Evolutionary conservation across 371 early-diverging fungal genomes (phyloP), one percentile per base, ranked within the genome.

Genomic region (Mortierella sp.): DNA sequence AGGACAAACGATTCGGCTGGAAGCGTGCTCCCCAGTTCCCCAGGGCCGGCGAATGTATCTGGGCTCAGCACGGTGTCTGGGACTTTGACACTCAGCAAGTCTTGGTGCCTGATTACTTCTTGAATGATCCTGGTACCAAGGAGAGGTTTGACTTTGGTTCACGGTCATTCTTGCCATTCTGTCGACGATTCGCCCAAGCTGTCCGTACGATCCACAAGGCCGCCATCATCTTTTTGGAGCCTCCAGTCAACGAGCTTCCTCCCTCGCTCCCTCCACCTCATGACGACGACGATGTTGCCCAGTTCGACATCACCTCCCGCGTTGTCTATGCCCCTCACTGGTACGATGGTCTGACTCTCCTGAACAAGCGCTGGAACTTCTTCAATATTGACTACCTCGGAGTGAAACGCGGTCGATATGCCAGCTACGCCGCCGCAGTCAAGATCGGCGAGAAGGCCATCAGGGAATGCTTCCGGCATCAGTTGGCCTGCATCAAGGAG

Each of bases 301-400:
- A 85, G n/a, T 86, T 86, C 32, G 72, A 84, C 35, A 71, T 87
- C 41, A 79, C 89, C 0, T 83, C 88, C 6, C 88, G 91, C 18
- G 74, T 95, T 11, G 93, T 91, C 6, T 95, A 93, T 82, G 88
- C 94, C 0, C 95, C 96, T 8, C 96, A 95, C 80, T 95, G 94
- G 94, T 95, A 95, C 72, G 96, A 95, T 78, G 94, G 94, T 0
- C 83, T 94, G 71, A 94, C 95, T 0, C 82, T 95, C 8, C 88
- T 95, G 46, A 93, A 91, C 75, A 94, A 94, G 83, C 88, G 91
- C n/a, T 94, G 93, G 90, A 88, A 90, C 71, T 93, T 88, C 75
- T 94, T 90, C 75, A 95, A 92, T 46, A 82, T 94, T 27, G 94
- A 95, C 78, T 90, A 89, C 60, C 89, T 95, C 35, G 93, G 93